Conservation (phyloP, 257 asterid genomes). For the Rehmannia glutinosa region DNA sequence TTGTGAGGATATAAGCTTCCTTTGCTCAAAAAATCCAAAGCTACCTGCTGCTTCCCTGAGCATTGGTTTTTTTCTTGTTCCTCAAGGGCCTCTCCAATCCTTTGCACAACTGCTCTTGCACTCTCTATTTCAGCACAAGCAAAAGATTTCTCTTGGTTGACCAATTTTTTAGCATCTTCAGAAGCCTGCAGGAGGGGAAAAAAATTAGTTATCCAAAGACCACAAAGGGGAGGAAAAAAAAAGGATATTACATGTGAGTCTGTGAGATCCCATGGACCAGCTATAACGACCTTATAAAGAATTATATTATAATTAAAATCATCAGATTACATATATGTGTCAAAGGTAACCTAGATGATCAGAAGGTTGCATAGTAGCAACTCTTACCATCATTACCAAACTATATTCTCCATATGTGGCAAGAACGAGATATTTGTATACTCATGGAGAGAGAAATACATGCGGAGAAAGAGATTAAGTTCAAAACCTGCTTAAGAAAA, state of each 20-base stretch:
- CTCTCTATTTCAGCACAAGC: constrained; percentile 99
- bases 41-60: constrained; percentile 66
- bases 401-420: too few relatives aligned
- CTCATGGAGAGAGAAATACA: too few relatives aligned
- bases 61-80: constrained; percentile 81
- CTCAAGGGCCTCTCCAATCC: constrained; percentile 94
- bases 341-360: too few relatives aligned
- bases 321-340: background rate
- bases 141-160: constrained; percentile 95
- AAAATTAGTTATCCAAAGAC: background rate
- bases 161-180: constrained; percentile 93
- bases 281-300: background rate
- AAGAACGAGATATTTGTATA: too few relatives aligned
- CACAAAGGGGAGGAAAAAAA: background rate
- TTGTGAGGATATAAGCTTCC: too few relatives aligned
- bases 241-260: background rate
- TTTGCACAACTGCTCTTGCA: constrained; percentile 90
- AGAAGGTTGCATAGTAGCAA: too few relatives aligned
- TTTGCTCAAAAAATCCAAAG: background rate
- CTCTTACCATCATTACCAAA: too few relatives aligned
- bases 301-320: background rate
- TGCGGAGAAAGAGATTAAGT: background rate
- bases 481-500: constrained; percentile 86
- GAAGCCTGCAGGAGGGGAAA: constrained; percentile 59
- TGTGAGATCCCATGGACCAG: background rate